These are phyloP conservation scores for Thozetella sp. DNA, from an alignment of 495 filamentous ascomycete species.

Conservation along the genomic window DNA sequence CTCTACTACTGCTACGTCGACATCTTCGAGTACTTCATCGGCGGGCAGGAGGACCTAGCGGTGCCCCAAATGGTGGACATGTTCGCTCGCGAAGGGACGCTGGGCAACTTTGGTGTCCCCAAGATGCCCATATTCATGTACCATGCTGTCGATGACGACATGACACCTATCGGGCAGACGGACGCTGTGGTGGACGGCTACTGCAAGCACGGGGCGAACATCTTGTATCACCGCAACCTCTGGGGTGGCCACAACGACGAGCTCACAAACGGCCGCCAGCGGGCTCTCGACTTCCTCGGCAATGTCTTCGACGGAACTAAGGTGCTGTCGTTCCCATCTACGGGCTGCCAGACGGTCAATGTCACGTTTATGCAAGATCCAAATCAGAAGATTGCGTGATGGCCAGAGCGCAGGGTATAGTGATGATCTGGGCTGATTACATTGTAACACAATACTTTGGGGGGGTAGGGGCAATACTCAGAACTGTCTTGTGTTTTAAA, in stretches of 20 bases:
- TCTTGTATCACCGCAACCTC: constrained; percentile 44
- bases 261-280: constrained; percentile 19
- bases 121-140: constrained; percentile 48
- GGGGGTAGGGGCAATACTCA: no score
- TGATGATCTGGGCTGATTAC: no score
- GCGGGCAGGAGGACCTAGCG: constrained; percentile 27
- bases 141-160: constrained; percentile 51
- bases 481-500: no score
- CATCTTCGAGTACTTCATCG: constrained; percentile 41
- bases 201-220: constrained; percentile 34
- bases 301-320: constrained; percentile 10
- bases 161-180: constrained; percentile 39
- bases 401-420: no score
- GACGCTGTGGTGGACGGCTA: constrained; percentile 42
- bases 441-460: no score
- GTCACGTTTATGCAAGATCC: constrained; percentile 12
- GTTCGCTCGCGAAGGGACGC: constrained; percentile 27
- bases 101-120: constrained; percentile 45
- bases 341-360: constrained; percentile 13
- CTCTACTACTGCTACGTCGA: constrained; percentile 28
- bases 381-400: constrained; percentile 6
- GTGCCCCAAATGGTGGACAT: constrained; percentile 19
- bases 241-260: constrained; percentile 33
- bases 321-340: constrained; percentile 1
- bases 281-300: constrained; percentile 21